These are phyloP conservation scores for Stevia rebaudiana DNA, from an alignment of 140 eudicot species.

Conservation along the genomic window DNA sequence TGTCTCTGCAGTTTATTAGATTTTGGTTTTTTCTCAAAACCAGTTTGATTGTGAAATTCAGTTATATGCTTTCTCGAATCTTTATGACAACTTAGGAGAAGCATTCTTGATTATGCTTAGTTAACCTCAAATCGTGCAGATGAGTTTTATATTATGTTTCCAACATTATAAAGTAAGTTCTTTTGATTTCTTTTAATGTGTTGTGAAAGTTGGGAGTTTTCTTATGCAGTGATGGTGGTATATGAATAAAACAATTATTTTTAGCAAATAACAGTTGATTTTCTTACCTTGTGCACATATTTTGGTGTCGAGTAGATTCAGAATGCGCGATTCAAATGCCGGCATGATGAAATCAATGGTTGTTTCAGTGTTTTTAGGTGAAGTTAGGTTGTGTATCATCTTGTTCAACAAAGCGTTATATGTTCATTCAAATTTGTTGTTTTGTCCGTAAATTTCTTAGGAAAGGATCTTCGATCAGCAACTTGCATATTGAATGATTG, in stretches of 20 bases:
- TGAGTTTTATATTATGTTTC: neutral
- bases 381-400: neutral
- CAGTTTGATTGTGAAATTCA: neutral
- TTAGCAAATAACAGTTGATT: neutral
- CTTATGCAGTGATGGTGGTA: neutral
- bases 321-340: neutral
- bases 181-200: neutral
- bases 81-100: neutral
- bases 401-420: neutral
- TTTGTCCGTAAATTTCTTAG: neutral
- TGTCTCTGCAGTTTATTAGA: neutral
- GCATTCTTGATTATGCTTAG: too few relatives aligned
- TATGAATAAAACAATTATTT: neutral
- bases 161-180: neutral
- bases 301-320: neutral
- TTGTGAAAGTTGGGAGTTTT: neutral
- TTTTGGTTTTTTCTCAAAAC: neutral
- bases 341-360: neutral
- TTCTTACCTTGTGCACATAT: neutral
- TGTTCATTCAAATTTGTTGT: constrained; percentile 2
- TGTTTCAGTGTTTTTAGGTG: neutral
- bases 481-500: neutral
- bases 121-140: neutral
- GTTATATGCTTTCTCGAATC: neutral
- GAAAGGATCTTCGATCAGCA: constrained; percentile 1